Conservation (phyloP, 106 monocot genomes). For the Dendrobium nobile region DNA sequence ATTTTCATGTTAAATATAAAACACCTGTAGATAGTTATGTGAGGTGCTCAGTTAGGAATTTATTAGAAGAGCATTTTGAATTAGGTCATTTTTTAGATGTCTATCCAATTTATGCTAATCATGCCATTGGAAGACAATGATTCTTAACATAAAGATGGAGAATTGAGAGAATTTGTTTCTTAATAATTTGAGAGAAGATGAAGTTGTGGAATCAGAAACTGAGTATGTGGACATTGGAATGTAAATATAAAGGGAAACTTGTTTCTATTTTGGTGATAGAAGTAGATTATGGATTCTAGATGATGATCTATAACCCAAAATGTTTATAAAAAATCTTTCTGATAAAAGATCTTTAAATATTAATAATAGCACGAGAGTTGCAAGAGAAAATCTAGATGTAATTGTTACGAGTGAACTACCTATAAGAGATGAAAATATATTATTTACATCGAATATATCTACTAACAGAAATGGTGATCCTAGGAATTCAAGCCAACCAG, state of each 20-base stretch:
- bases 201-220: conserved; percentile 34
- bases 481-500: conserved; percentile 5
- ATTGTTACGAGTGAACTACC: background rate
- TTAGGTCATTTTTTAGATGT: conserved; percentile 21
- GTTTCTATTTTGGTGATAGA: background rate
- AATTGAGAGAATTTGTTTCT: conserved; percentile 59
- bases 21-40: conserved; percentile 9
- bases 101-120: conserved; percentile 29
- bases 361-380: conserved; percentile 7
- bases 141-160: conserved; percentile 92
- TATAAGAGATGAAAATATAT: background rate
- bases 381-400: background rate
- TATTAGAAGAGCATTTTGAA: conserved; percentile 17
- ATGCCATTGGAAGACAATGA: conserved; percentile 45
- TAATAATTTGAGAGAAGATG: conserved; percentile 41
- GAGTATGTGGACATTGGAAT: conserved; percentile 52
- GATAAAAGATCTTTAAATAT: conserved; percentile 16
- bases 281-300: background rate
- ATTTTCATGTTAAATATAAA: background rate
- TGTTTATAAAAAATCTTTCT: background rate
- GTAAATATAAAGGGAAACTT: background rate
- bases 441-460: background rate
- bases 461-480: conserved; percentile 14
- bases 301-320: conserved; percentile 10
- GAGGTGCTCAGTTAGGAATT: conserved; percentile 10